Base-by-base conservation (phyloP, 441 rosid species). In the Eruca vesicaria region DNA sequence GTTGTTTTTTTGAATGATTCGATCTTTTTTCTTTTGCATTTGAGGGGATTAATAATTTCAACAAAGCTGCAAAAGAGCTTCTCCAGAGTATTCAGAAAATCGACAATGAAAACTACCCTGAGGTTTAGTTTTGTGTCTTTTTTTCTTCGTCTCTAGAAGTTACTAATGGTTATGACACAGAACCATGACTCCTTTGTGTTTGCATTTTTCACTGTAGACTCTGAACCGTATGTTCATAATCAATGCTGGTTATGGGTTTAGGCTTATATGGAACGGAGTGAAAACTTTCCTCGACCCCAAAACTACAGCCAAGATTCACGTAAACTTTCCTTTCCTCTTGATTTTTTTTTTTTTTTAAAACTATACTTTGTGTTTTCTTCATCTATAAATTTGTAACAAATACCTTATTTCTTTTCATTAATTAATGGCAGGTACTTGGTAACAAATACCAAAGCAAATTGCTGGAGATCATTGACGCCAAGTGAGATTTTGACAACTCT, bases 201-300 rank as follows among this genome's bases (percentile, higher is more conserved):
- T 50, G 21, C 16, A 50, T 16, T 50, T 38, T 72, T 57, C 38
- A 69, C 72, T 77, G 80, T 85, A 96, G 99, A 94, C 98, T 26
- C 95, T 96, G 65, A 85, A 84, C 82, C 98, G 93, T 81, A 94
- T 96, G 99, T 94, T 87, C 84, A 96, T 96, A 79, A 89, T 94
- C 85, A 96, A 96, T 74, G 92, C 98, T 78, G 98, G 99, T 75
- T 83, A 89, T 78, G 99, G 98, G 72, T 96, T 96, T 84, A 94
- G 97, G 83, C 80, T 90, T 31, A 41, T 94, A 78, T 96, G 98
- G 98, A 92, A 78, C 80, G 88, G 97, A 9, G 86, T 96, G 2
- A 96, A 94, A 83, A 78, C 84, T 74, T 96, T 96, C 85, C 83
- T 96, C 29, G 99, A 96, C 86, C 98, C 99, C 11, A 96, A 91